Base-by-base conservation (phyloP, 148 eudicot genomes). In the Fagopyrum homotropicum region DNA sequence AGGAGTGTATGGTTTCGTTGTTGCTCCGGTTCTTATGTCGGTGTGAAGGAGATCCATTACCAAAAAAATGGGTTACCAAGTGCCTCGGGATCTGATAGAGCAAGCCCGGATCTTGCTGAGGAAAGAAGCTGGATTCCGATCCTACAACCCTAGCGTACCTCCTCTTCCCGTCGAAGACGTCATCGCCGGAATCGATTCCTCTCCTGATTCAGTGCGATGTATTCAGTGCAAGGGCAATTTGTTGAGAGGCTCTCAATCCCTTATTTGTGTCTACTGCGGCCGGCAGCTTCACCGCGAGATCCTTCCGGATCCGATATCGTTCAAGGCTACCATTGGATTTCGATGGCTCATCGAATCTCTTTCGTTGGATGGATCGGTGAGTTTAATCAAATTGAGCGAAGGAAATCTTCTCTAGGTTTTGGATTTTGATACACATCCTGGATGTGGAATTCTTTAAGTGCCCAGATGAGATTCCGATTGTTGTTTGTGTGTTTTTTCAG, bases 341-440 rank as follows among this genome's bases (percentile, higher is more conserved):
- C 80, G 69, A 35, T 91, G 91, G 93, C 77, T 93, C 73, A 81
- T 91, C 14, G 81, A 82, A 22, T 86, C 96, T 4, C 86, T 93
- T 80, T 76, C 74, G 15, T 88, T 93, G 72, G 90, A 91, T 86
- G 93, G 88, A 86, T 88, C 91, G 80, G 98, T 91, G 73, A 80
- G 96, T 75, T 79, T 45, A 16, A 66, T 40, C 43, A 66, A 43
- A 40, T 40, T 40, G 22, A 9, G 35, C 35, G 40, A 3, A 26
- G 4, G 17, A 59, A 26, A 7, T 22, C 12, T 22, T 60, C 2
- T 26, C 5, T 9, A 22, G 19, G 40, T 8, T 60, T 19, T 22
- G 1, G 66, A 7, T 9, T 60, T 60, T 60, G 22, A 35, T 35
- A 35, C 40, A 35, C 9, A 26, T 60, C 7, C 35, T 60, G 15